phyloP scores from a whole-genome alignment of 2,329 filamentous ascomycete genomes.

The Penicillium paneum region DNA sequence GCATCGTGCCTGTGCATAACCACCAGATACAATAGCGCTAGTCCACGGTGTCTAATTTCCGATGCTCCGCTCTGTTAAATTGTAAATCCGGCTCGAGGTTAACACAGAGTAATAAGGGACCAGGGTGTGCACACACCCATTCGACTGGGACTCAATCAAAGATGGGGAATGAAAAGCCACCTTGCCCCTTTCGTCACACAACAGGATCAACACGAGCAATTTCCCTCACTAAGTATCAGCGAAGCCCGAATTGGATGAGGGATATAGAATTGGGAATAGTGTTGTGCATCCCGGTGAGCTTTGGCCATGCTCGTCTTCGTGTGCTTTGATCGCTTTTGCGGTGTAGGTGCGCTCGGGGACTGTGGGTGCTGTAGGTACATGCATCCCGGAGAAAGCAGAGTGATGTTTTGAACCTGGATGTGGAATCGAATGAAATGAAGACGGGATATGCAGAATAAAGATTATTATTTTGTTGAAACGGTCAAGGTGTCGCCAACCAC shows the following conservation, averaged over 20 bases:
- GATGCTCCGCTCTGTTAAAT: neutral
- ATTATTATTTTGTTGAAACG: neutral
- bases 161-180: neutral
- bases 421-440: neutral
- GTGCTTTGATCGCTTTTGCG: slow-evolving; percentile 12
- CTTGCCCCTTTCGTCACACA: slow-evolving; percentile 15
- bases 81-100: slow-evolving; percentile 16
- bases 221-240: neutral
- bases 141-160: slow-evolving; percentile 3
- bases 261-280: neutral
- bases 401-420: neutral
- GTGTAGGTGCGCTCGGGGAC: slow-evolving; percentile 10
- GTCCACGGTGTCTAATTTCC: neutral
- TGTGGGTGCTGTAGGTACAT: slow-evolving; percentile 1
- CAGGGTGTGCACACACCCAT: slow-evolving; percentile 9
- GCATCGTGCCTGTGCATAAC: neutral
- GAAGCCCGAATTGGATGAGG: neutral
- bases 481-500: neutral
- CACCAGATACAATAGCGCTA: slow-evolving; percentile 1
- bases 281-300: neutral
- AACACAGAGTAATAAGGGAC: slow-evolving; percentile 20
- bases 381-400: neutral
- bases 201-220: neutral
- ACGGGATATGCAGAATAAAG: neutral
- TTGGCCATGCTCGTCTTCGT: neutral